Base-by-base conservation (phyloP, 306 rosid genomes). In the Trifolium subterraneum region DNA sequence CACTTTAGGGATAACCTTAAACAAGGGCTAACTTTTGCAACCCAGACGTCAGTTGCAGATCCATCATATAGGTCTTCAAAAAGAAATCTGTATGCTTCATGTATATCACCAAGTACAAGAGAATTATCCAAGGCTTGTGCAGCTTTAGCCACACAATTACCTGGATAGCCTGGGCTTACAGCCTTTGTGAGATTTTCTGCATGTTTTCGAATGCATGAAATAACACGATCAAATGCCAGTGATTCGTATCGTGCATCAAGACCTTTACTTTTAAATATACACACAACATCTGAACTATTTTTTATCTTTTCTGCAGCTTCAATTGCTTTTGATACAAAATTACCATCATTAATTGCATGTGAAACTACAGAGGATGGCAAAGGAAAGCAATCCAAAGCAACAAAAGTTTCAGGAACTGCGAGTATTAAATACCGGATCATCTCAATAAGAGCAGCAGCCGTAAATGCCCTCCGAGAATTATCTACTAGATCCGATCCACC, bases 401-500 rank as follows among this genome's bases (percentile, higher is more conserved):
- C 98, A 87, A 93, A 93, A 36, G 97, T 89, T 69, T 93, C 96
- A 3, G 98, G 97, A 55, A 86, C 92, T 59, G 90, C 85, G 68
- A 88, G 84, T 79, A 89, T 87, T 70, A 93, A 84, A 85, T 93
- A 93, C 22, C 90, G 93, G 41, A 93, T 90, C 98, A 93, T 91
- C 87, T 93, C 98, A 81, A 87, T 88, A 79, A 93, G 44, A 38
- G 90, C 89, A 84, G 91, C 82, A 54, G 88, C 80, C 7, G 96
- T 89, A 79, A 89, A 93, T 3, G 91, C 93, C 82, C 90, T 91
- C 61, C 96, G 81, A 55, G 97, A 93, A 83, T 93, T 91, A 74
- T 89, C 93, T 19, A 93, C 96, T 20, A 89, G 88, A 82, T 91
- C 98, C 12, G 97, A 93, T 71, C 97, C 92, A 74, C 98, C 97